Evolutionary conservation across 805 yeast genomes (phyloP).

Genomic region (Metschnikowia cerradonensis): DNA sequence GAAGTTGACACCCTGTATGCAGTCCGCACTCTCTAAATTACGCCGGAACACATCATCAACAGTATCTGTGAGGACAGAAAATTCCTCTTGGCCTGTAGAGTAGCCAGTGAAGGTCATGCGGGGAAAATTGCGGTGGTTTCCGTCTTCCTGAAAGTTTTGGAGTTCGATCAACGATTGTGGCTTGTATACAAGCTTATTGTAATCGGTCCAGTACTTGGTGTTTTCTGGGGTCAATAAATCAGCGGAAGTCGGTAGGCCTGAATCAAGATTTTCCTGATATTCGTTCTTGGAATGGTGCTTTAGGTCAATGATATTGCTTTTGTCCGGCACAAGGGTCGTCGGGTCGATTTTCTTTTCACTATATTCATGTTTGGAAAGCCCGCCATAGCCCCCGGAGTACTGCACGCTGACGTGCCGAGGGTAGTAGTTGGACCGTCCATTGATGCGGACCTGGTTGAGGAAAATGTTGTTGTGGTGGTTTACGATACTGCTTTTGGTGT

Average conservation of each 20-base stretch:
- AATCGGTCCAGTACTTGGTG: conserved; percentile 77
- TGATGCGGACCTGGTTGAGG: conserved; percentile 17
- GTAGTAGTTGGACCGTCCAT: conserved; percentile 47
- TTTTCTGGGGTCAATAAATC: conserved; percentile 32
- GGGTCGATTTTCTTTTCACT: conserved; percentile 18
- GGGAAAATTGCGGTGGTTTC: conserved; percentile 27
- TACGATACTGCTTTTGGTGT: conserved; percentile 40
- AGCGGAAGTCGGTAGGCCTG: conserved; percentile 26
- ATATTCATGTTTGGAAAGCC: conserved; percentile 54
- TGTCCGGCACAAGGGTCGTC: conserved; percentile 5
- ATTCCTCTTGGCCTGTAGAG: conserved; percentile 61
- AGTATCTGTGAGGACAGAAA: conserved; percentile 30
- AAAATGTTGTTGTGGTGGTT: conserved; percentile 45
- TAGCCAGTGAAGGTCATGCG: conserved; percentile 42
- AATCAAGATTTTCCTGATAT: conserved; percentile 64
- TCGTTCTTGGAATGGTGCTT: conserved; percentile 44
- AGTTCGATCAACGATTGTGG: conserved; percentile 57
- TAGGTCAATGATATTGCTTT: conserved; percentile 25
- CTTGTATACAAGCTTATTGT: conserved; percentile 59
- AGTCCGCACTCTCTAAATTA: conserved; percentile 71
- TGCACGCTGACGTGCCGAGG: conserved; percentile 88
- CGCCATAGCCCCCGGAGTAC: conserved; percentile 69
- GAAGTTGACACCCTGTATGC: conserved; percentile 65
- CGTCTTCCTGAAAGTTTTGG: conserved; percentile 49
- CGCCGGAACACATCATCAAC: conserved; percentile 53